phyloP scores from a whole-genome alignment of 768 basidiomycete genomes.

The Tricholomella constricta region DNA sequence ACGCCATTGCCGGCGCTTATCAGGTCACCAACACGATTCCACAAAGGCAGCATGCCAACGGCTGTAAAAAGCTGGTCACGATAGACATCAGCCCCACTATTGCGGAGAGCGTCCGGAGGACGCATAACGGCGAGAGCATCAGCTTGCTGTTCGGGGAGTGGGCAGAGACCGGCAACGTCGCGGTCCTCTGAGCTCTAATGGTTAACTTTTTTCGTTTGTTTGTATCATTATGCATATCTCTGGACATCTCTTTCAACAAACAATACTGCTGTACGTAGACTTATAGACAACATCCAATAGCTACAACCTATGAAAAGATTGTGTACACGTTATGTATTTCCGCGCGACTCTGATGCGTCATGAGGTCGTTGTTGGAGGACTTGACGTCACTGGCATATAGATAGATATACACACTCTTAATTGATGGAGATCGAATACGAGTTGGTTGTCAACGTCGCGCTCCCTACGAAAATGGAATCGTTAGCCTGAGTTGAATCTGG shows the following conservation, averaged over 20 bases:
- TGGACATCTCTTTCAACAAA: slow-evolving; percentile 5
- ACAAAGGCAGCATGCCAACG: slow-evolving; percentile 65
- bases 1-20: slow-evolving; percentile 2
- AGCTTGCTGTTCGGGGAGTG: slow-evolving; percentile 86
- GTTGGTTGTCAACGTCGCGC: slow-evolving; percentile 31
- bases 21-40: slow-evolving; percentile 96
- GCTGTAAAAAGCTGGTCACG: slow-evolving; percentile 77
- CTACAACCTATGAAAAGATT: background rate
- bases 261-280: slow-evolving; percentile 9
- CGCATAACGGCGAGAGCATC: slow-evolving; percentile 93
- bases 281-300: slow-evolving; percentile 17
- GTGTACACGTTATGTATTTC: background rate
- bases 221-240: slow-evolving; percentile 20
- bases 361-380: background rate
- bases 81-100: slow-evolving; percentile 92
- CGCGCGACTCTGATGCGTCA: background rate
- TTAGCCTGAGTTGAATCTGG: too few relatives aligned
- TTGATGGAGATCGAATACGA: slow-evolving; percentile 35
- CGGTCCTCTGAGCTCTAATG: slow-evolving; percentile 30
- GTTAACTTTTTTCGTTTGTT: background rate
- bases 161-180: slow-evolving; percentile 53
- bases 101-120: slow-evolving; percentile 93
- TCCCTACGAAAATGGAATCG: slow-evolving; percentile 17
- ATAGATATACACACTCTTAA: slow-evolving; percentile 6
- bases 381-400: background rate